Evolutionary conservation across 140 eudicot species (phyloP).

Genomic region (Artemisia princeps): DNA sequence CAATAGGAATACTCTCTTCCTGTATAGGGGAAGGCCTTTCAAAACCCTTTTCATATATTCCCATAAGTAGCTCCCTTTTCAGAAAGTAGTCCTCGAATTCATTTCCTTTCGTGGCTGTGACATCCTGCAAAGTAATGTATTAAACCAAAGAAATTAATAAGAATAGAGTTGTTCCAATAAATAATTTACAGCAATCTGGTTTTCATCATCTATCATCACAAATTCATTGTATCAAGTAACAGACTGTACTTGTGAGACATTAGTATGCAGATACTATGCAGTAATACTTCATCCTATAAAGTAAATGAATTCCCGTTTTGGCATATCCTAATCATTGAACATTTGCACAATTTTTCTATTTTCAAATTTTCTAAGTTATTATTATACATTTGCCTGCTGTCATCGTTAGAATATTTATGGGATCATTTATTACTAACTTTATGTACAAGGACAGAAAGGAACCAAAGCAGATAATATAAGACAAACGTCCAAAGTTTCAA

Average conservation of each 20-base stretch:
- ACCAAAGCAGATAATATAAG: not conserved
- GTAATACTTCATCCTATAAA: constrained; percentile 3
- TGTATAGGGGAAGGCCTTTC: constrained; percentile 82
- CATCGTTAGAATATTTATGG: too few relatives aligned
- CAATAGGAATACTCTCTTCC: constrained; percentile 84
- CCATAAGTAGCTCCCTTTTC: constrained; percentile 73
- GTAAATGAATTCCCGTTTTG: not conserved
- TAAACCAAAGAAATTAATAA: not conserved
- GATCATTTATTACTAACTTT: not conserved
- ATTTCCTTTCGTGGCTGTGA: constrained; percentile 79
- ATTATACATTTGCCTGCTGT: not conserved
- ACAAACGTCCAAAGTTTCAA: not conserved
- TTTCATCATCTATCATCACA: constrained; percentile 9
- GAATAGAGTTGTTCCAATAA: not conserved
- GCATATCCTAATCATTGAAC: not conserved
- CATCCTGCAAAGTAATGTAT: constrained; percentile 43
- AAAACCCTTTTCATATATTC: constrained; percentile 75
- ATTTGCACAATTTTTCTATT: not conserved
- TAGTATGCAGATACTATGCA: not conserved
- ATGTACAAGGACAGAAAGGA: not conserved
- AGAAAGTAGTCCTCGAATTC: constrained; percentile 75
- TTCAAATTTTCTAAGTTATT: not conserved
- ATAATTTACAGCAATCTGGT: not conserved
- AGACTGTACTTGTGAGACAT: not conserved
- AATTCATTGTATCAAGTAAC: constrained; percentile 12